A percentile compares a stretch with the other conserved stretches of the same genome.
Conservation (phyloP, 2,329 filamentous ascomycete species). For the Cytospora schulzeri region DNA sequence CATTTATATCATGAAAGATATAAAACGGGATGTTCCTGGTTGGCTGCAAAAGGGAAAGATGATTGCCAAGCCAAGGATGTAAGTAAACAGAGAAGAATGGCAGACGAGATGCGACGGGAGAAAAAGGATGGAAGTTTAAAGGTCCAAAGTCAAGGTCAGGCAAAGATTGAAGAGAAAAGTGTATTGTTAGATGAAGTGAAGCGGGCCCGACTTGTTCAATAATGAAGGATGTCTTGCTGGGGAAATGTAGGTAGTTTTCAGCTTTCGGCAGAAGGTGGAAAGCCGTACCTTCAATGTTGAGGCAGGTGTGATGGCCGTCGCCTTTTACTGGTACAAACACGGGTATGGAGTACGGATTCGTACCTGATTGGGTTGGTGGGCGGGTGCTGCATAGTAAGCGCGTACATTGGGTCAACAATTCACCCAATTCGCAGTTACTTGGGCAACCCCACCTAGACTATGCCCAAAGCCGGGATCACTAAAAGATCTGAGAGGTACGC, state of each 20-base stretch:
- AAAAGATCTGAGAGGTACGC: background rate
- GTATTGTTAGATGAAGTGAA: background rate
- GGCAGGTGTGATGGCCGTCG: background rate
- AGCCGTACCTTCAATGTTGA: background rate
- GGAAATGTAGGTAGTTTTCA: background rate
- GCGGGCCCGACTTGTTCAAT: background rate
- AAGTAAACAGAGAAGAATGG: slow-evolving; percentile 3
- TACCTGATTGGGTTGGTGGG: background rate
- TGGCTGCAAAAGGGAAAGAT: slow-evolving; percentile 4
- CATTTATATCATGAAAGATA: slow-evolving; percentile 18
- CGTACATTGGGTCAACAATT: background rate
- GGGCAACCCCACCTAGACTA: background rate
- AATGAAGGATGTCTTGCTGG: background rate
- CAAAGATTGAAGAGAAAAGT: background rate
- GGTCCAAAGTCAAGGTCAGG: background rate
- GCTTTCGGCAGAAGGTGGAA: background rate
- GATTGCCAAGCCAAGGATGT: background rate
- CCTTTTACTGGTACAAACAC: background rate
- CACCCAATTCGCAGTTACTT: background rate
- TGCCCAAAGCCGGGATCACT: background rate
- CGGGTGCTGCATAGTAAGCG: background rate
- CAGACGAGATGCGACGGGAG: background rate
- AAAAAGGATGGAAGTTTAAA: background rate
- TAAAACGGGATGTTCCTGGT: slow-evolving; percentile 12
- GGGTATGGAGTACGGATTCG: background rate